phyloP scores from a whole-genome alignment of 1,284 basidiomycete species.

The Fistulinella cinereoalba region DNA sequence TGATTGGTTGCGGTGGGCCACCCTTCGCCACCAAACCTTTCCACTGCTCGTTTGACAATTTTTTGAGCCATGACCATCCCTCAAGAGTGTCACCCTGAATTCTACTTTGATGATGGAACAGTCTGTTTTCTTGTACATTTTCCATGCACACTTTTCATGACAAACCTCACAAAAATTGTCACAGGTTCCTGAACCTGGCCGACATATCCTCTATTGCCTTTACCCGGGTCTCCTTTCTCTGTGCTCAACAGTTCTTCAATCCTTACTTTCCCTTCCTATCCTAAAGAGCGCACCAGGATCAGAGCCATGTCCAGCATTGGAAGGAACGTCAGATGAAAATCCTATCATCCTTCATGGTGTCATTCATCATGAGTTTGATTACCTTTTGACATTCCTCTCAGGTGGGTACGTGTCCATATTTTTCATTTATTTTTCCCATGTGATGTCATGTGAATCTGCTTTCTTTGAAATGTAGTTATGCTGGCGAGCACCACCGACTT shows the following conservation, averaged over 20 bases:
- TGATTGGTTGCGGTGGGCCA: neutral
- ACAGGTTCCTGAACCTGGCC: neutral
- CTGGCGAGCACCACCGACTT: neutral
- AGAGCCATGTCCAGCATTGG: neutral
- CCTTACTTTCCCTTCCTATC: too few relatives aligned
- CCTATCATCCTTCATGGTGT: slow-evolving; percentile 5
- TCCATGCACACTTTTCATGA: neutral
- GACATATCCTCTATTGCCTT: neutral
- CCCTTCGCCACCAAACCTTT: neutral
- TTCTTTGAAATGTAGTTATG: slow-evolving; percentile 2
- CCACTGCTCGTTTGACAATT: neutral
- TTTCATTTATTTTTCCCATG: neutral
- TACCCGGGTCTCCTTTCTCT: too few relatives aligned
- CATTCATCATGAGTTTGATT: slow-evolving; percentile 6
- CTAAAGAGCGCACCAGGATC: neutral
- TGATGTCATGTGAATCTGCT: neutral
- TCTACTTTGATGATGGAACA: neutral
- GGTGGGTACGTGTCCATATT: slow-evolving; percentile 2
- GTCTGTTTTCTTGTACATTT: neutral
- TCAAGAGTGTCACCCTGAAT: neutral
- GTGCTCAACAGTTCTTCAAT: too few relatives aligned
- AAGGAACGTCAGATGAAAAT: slow-evolving; percentile 6
- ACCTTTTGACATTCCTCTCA: slow-evolving; percentile 6
- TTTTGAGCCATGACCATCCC: neutral
- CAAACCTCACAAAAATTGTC: neutral